Evolutionary conservation across 2,329 filamentous ascomycete genomes (phyloP).

Genomic region (Botrytis pseudocinerea): DNA sequence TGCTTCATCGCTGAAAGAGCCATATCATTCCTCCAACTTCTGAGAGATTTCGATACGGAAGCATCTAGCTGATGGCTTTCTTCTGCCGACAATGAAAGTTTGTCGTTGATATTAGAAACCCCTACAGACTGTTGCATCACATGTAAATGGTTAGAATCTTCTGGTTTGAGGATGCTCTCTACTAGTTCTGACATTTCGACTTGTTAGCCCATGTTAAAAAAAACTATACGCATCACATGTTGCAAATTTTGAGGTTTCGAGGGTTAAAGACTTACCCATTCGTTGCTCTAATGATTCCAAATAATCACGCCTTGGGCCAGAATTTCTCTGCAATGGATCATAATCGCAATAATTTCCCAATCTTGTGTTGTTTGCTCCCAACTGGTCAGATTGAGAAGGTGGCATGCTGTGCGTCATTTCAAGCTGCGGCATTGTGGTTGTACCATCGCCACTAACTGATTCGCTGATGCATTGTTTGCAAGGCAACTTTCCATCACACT

Average conservation of each 20-base stretch:
- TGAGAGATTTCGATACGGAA: not conserved
- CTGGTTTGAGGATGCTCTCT: not conserved
- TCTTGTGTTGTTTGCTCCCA: too few species aligned
- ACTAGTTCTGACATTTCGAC: not conserved
- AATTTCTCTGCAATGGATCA: too few species aligned
- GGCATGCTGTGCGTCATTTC: too few species aligned
- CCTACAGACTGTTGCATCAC: not conserved
- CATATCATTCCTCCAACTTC: conserved; percentile 24
- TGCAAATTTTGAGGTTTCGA: not conserved
- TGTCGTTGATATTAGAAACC: not conserved
- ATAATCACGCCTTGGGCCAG: too few species aligned
- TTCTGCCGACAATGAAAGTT: not conserved
- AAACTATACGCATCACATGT: not conserved
- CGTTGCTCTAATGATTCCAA: not conserved
- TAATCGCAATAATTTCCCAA: too few species aligned
- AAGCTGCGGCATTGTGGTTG: too few species aligned
- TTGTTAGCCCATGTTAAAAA: not conserved
- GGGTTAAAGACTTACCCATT: not conserved
- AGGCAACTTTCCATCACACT: too few species aligned
- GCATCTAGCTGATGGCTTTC: not conserved
- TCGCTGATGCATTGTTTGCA: too few species aligned
- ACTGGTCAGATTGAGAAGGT: too few species aligned
- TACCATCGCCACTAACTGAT: too few species aligned
- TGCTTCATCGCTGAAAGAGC: conserved; percentile 18
- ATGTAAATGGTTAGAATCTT: not conserved